A percentile compares a stretch with the other conserved stretches of the same genome.
These are phyloP conservation scores for Blastomyces emzantsi DNA, from an alignment of 2,329 filamentous ascomycete genomes.

Conservation along the genomic window DNA sequence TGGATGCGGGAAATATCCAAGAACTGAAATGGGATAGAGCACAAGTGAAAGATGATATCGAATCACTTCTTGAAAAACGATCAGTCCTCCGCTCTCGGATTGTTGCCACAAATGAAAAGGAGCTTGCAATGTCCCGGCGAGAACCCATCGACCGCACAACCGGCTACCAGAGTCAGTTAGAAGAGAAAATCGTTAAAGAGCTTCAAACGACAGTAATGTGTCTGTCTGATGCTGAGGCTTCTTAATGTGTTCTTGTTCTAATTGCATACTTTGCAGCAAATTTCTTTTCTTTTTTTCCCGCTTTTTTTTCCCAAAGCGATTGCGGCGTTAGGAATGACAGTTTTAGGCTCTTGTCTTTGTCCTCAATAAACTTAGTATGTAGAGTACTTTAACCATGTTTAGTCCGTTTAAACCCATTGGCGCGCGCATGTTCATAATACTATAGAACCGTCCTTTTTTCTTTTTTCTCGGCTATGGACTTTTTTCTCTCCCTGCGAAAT, in stretches of 20 bases:
- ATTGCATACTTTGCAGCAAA: constrained; percentile 1
- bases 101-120: constrained; percentile 61
- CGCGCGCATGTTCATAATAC: not conserved
- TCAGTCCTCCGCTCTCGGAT: constrained; percentile 63
- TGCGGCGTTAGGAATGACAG: not conserved
- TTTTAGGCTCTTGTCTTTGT: not conserved
- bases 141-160: constrained; percentile 33
- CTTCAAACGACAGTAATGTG: constrained; percentile 47
- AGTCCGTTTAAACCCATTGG: not conserved
- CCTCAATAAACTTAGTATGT: not conserved
- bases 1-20: constrained; percentile 55
- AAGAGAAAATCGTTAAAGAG: constrained; percentile 65
- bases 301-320: not conserved
- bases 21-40: constrained; percentile 65
- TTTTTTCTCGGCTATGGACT: not conserved
- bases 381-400: not conserved
- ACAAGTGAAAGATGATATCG: constrained; percentile 68
- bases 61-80: constrained; percentile 65
- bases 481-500: not conserved
- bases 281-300: not conserved
- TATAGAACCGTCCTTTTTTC: not conserved
- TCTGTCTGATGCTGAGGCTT: constrained; percentile 31
- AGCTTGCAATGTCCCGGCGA: constrained; percentile 52
- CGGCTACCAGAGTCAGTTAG: constrained; percentile 55
- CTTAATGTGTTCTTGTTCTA: constrained; percentile 16